phyloP scores from a whole-genome alignment of 805 yeast species.

The Teunomyces lycoperdinae region DNA sequence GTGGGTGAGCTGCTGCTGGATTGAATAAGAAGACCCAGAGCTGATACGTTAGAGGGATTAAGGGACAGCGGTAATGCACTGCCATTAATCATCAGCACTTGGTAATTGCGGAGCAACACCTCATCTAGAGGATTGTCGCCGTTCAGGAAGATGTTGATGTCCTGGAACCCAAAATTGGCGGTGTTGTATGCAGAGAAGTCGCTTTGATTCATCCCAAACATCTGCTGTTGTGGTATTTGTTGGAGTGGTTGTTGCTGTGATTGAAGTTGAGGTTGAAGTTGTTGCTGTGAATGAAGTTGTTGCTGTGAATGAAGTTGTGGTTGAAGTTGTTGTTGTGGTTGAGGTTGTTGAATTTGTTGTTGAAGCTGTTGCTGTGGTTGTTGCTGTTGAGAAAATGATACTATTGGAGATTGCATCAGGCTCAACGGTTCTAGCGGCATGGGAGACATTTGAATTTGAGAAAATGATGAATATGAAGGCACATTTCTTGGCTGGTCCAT shows the following conservation, averaged over 20 bases:
- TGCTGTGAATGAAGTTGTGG: not conserved
- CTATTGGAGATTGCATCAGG: not conserved
- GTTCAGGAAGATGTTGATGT: slow-evolving; percentile 35
- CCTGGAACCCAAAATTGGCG: slow-evolving; percentile 28
- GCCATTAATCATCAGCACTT: not conserved
- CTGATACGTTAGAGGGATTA: not conserved
- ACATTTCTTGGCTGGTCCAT: not conserved
- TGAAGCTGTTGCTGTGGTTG: no score
- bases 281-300: not conserved
- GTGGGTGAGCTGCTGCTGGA: slow-evolving; percentile 33
- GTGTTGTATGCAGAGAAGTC: not conserved
- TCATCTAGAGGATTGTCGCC: slow-evolving; percentile 41
- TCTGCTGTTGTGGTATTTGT: not conserved
- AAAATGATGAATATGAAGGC: not conserved
- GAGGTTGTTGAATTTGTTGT: no score
- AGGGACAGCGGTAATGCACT: not conserved
- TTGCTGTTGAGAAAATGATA: no score
- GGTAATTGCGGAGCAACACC: slow-evolving; percentile 18
- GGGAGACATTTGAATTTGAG: not conserved
- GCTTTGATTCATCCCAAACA: slow-evolving; percentile 1
- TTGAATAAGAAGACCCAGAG: not conserved
- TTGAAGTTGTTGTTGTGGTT: no score
- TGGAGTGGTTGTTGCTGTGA: not conserved
- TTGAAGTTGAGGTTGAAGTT: not conserved
- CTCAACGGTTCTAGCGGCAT: not conserved